phyloP scores from a whole-genome alignment of 768 basidiomycete genomes.

The Cantharellus cinnabarinus region DNA sequence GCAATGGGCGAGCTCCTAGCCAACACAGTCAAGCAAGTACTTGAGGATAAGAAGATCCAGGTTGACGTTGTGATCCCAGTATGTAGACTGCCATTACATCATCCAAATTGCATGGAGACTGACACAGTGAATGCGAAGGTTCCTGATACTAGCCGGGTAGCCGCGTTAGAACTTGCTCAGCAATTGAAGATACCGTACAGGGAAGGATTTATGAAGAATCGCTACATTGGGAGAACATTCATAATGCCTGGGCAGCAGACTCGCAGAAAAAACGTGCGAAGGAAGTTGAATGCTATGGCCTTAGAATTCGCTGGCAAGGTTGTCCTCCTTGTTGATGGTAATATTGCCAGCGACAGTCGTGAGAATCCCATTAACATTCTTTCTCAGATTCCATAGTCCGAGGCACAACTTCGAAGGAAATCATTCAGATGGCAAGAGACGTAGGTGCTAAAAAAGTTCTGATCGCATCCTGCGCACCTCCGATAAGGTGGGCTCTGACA shows the following conservation, averaged over 20 bases:
- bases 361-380: not conserved
- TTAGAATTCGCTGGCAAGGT: conserved; percentile 84
- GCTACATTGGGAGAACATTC: conserved; percentile 94
- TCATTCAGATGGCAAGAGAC: conserved; percentile 98
- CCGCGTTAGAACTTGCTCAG: conserved; percentile 88
- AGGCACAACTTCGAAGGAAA: conserved; percentile 96
- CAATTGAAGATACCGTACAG: conserved; percentile 76
- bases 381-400: conserved; percentile 84
- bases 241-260: conserved; percentile 99
- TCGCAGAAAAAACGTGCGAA: conserved; percentile 85
- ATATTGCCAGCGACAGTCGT: conserved; percentile 9
- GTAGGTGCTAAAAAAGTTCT: conserved; percentile 93
- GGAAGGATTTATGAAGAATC: conserved; percentile 97
- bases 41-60: conserved; percentile 41
- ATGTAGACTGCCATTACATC: conserved; percentile 9
- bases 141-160: conserved; percentile 91
- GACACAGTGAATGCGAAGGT: conserved; percentile 27
- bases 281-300: conserved; percentile 96
- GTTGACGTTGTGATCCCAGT: conserved; percentile 97
- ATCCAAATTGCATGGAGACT: not conserved
- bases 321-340: conserved; percentile 90
- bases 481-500: conserved; percentile 43
- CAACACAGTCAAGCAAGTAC: conserved; percentile 57
- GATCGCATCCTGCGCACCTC: conserved; percentile 90
- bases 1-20: conserved; percentile 97